phyloP scores from a whole-genome alignment of 345 rosid genomes.

The Salix udensis region DNA sequence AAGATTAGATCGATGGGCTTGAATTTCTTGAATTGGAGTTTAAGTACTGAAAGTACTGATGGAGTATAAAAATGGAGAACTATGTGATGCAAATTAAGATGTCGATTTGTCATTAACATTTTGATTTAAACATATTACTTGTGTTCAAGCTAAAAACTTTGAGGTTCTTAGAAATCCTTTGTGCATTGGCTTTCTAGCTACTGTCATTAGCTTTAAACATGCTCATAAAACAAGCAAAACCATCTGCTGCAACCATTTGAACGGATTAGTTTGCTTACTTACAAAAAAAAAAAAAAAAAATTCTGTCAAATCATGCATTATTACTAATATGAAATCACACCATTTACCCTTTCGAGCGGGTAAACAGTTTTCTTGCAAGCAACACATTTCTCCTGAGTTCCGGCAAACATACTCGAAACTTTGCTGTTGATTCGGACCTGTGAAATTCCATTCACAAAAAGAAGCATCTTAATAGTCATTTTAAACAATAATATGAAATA shows the following conservation, averaged over 20 bases:
- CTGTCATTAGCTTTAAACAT: not conserved
- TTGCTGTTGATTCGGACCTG: too few relatives aligned
- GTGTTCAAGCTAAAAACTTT: not conserved
- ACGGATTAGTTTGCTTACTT: not conserved
- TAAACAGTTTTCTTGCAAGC: constrained; percentile 76
- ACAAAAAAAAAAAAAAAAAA: not conserved
- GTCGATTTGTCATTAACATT: not conserved
- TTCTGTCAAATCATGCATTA: not conserved
- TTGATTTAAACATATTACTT: not conserved
- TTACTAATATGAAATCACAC: not conserved
- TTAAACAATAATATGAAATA: too few relatives aligned
- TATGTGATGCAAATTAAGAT: not conserved
- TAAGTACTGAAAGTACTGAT: not conserved
- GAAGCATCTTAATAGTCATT: too few relatives aligned
- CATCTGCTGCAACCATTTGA: not conserved
- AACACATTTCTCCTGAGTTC: constrained; percentile 75
- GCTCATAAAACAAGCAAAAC: not conserved
- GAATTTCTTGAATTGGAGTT: not conserved
- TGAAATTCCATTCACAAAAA: too few relatives aligned
- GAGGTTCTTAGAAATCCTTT: not conserved
- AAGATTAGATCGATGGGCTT: not conserved
- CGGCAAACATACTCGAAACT: constrained; percentile 42
- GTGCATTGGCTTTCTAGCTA: not conserved
- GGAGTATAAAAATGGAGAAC: not conserved
- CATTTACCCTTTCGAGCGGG: constrained; percentile 61